phyloP scores from a whole-genome alignment of 495 filamentous ascomycete genomes.

The Tuber aestivum region DNA sequence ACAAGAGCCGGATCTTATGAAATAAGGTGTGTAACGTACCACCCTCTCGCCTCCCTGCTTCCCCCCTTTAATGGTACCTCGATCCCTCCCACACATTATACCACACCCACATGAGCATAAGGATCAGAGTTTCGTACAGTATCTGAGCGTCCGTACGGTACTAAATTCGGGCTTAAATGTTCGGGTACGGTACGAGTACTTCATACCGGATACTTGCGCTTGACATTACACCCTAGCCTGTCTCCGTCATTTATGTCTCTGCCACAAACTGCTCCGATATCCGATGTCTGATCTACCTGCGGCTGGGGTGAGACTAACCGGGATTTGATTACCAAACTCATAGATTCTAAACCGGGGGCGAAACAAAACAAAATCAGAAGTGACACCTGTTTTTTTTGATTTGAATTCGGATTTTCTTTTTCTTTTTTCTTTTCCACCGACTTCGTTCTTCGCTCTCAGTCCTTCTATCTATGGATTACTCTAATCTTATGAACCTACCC shows the following conservation, averaged over 20 bases:
- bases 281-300: neutral
- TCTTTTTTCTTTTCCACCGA: neutral
- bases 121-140: neutral
- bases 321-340: neutral
- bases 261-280: neutral
- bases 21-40: slow-evolving; percentile 53
- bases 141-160: neutral
- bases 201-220: neutral
- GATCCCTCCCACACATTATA: neutral
- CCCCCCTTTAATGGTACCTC: neutral
- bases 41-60: neutral
- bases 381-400: neutral
- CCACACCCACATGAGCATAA: neutral
- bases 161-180: neutral
- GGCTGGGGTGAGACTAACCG: neutral
- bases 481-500: neutral
- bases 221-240: neutral
- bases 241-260: neutral
- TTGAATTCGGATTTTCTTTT: neutral
- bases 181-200: neutral
- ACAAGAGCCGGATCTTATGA: slow-evolving; percentile 83
- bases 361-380: neutral
- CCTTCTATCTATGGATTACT: neutral
- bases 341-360: neutral
- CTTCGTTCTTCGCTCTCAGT: neutral